These are phyloP conservation scores for Didymella keratinophila DNA, from an alignment of 2,329 filamentous ascomycete species.

Conservation along the genomic window DNA sequence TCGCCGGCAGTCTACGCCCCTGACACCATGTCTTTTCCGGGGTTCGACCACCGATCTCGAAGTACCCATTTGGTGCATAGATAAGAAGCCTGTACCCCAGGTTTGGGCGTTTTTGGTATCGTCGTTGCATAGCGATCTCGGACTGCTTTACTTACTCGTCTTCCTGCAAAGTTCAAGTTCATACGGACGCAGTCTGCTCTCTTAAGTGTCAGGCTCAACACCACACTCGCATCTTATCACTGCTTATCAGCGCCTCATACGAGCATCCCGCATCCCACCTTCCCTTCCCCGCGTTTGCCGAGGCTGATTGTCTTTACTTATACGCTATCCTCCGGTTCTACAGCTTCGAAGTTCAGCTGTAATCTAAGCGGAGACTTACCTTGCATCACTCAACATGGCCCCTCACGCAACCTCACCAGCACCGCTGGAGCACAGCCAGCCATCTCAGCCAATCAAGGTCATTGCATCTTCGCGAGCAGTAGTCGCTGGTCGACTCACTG, in stretches of 20 bases:
- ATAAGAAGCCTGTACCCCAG: constrained; percentile 50
- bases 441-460: constrained; percentile 67
- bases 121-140: constrained; percentile 3
- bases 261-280: constrained; percentile 24
- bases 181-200: constrained; percentile 17
- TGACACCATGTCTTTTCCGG: constrained; percentile 31
- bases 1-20: constrained; percentile 28
- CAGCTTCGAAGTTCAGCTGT: not conserved
- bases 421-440: constrained; percentile 37
- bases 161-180: not conserved
- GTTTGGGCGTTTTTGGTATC: constrained; percentile 36
- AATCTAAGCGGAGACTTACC: not conserved
- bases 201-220: constrained; percentile 22
- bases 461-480: constrained; percentile 86
- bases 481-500: constrained; percentile 76
- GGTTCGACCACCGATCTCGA: constrained; percentile 24
- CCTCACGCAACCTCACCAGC: constrained; percentile 49
- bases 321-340: constrained; percentile 1
- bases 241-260: constrained; percentile 43
- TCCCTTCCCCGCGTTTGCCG: constrained; percentile 34
- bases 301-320: constrained; percentile 24
- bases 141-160: not conserved
- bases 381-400: constrained; percentile 41
- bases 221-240: constrained; percentile 40
- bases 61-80: constrained; percentile 33